phyloP scores from a whole-genome alignment of 2,329 filamentous ascomycete genomes.

The Monilinia vaccinii-corymbosi region DNA sequence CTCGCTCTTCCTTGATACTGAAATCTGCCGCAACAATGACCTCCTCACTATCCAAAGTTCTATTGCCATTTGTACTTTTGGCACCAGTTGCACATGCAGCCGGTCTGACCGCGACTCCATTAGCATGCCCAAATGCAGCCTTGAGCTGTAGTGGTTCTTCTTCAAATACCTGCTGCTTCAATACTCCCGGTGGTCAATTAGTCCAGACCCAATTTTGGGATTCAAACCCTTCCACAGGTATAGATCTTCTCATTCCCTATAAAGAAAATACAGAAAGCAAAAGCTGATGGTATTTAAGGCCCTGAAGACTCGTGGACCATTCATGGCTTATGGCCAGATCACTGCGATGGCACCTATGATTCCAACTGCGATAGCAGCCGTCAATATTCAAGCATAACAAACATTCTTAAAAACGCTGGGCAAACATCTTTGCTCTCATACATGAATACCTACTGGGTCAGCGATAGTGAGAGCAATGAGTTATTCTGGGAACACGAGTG shows the following conservation, averaged over 20 bases:
- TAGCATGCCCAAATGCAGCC: conserved; percentile 22
- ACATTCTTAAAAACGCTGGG: conserved; percentile 47
- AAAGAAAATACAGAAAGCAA: not conserved
- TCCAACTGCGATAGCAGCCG: conserved; percentile 55
- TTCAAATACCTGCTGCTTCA: conserved; percentile 64
- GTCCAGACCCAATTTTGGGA: conserved; percentile 76
- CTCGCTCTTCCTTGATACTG: not conserved
- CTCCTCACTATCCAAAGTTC: not conserved
- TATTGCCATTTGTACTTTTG: conserved; percentile 6
- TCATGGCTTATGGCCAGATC: conserved; percentile 57
- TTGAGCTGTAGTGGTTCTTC: conserved; percentile 45
- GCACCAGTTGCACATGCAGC: conserved; percentile 7
- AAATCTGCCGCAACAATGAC: not conserved
- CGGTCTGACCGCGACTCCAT: conserved; percentile 18
- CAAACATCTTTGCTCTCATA: conserved; percentile 49
- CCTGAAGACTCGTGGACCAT: conserved; percentile 63
- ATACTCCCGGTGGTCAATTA: conserved; percentile 60
- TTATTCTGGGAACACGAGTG: conserved; percentile 68
- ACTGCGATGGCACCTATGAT: conserved; percentile 62
- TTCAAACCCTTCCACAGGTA: conserved; percentile 44
- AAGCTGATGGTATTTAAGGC: not conserved
- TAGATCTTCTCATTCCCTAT: not conserved
- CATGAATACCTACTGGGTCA: conserved; percentile 57
- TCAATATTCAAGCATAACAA: conserved; percentile 54
- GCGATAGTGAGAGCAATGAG: conserved; percentile 53